phyloP scores from a whole-genome alignment of 495 filamentous ascomycete species.

The Tuber microsphaerosporum region DNA sequence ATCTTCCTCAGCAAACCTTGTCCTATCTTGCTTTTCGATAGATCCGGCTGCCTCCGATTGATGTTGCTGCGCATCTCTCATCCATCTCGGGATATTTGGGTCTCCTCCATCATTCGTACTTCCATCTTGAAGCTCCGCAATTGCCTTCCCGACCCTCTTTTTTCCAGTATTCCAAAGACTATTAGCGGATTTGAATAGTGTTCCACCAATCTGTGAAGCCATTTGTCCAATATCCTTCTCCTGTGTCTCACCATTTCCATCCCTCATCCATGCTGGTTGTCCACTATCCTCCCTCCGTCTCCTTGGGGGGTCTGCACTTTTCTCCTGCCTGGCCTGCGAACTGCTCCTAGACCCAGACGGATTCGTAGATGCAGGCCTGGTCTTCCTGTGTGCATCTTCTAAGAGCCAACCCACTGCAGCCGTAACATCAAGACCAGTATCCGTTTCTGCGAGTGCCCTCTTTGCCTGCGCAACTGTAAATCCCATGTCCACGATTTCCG shows the following conservation, averaged over 20 bases:
- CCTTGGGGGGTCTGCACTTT: slow-evolving; percentile 25
- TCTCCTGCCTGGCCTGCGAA: slow-evolving; percentile 42
- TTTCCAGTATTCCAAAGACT: slow-evolving; percentile 88
- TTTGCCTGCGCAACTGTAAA: slow-evolving; percentile 75
- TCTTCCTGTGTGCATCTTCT: slow-evolving; percentile 77
- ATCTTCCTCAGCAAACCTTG: slow-evolving; percentile 27
- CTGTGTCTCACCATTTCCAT: slow-evolving; percentile 51
- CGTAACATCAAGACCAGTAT: slow-evolving; percentile 73
- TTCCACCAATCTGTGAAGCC: slow-evolving; percentile 74
- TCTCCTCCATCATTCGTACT: slow-evolving; percentile 53
- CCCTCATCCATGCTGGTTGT: slow-evolving; percentile 46
- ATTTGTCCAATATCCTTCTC: slow-evolving; percentile 74
- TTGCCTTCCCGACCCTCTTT: slow-evolving; percentile 90
- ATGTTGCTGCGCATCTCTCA: slow-evolving; percentile 56
- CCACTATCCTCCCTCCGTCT: slow-evolving; percentile 43
- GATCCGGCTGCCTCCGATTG: slow-evolving; percentile 28
- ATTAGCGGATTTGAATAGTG: slow-evolving; percentile 85
- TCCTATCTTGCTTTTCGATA: slow-evolving; percentile 13
- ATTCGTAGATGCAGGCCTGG: slow-evolving; percentile 50
- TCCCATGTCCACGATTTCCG: slow-evolving; percentile 91
- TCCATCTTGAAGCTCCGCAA: slow-evolving; percentile 78
- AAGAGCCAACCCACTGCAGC: slow-evolving; percentile 83
- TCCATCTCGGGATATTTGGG: slow-evolving; percentile 85
- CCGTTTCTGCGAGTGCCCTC: slow-evolving; percentile 68
- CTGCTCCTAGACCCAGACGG: slow-evolving; percentile 42